Percentiles rank a stretch among this genome's conserved stretches.
Evolutionary conservation across 78 protist genomes (phyloP).

Genomic region (Chrysochromulina tobinii): DNA sequence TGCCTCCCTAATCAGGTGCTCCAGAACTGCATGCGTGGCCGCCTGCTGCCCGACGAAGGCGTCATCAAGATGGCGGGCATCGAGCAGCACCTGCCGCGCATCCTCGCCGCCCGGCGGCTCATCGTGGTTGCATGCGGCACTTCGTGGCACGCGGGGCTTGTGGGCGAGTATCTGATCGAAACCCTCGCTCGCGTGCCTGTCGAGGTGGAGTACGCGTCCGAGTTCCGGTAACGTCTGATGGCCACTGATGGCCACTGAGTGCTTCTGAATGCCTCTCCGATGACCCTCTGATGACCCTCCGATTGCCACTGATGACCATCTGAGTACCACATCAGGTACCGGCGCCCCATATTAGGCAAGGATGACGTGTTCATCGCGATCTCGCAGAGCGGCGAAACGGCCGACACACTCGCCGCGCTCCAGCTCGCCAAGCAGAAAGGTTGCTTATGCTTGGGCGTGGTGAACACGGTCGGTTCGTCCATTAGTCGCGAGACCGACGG

Average conservation of each 20-base stretch:
- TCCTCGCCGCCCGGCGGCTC: conserved; percentile 56
- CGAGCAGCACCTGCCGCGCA: neutral
- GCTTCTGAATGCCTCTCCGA: too few species aligned
- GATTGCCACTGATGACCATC: too few species aligned
- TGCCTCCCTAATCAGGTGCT: neutral
- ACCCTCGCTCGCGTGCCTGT: conserved; percentile 23
- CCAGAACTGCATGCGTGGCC: conserved; percentile 81
- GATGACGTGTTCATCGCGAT: conserved; percentile 42
- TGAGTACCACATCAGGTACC: neutral
- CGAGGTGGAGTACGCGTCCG: conserved; percentile 53
- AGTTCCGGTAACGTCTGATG: conserved; percentile 21
- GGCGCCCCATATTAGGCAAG: neutral
- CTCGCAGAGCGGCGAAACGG: conserved; percentile 89
- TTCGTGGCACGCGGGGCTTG: conserved; percentile 65
- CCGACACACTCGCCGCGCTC: conserved; percentile 82
- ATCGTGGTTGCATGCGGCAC: conserved; percentile 91
- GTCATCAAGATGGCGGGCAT: neutral
- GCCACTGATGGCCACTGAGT: too few species aligned
- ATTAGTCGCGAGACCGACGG: conserved; percentile 89
- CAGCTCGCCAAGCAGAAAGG: conserved; percentile 39
- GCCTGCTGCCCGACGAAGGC: conserved; percentile 42
- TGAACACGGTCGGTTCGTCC: conserved; percentile 86
- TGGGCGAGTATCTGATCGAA: conserved; percentile 52
- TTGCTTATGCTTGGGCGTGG: conserved; percentile 55
- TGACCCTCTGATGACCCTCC: too few species aligned